A percentile compares a stretch with the other conserved stretches of the same genome.
Conservation (phyloP, 139 green algal genomes). For the Parachlorella kessleri region DNA sequence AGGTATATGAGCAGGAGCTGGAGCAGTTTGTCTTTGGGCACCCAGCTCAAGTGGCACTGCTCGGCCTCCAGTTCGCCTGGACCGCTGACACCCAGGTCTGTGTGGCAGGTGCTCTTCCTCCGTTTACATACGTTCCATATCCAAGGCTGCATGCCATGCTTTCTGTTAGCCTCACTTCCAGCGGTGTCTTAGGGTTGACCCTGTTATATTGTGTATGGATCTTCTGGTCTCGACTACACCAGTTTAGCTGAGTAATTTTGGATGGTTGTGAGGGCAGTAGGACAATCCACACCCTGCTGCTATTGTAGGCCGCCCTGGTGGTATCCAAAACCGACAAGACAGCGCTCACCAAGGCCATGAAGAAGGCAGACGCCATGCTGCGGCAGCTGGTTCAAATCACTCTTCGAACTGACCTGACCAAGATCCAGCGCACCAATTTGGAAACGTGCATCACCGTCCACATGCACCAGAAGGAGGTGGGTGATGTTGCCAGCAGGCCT, state of each 20-base stretch:
- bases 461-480: constrained; percentile 97
- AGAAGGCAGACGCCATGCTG: constrained; percentile 80
- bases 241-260: too few species aligned
- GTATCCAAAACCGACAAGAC: constrained; percentile 85
- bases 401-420: constrained; percentile 74
- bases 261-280: too few species aligned
- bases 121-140: not conserved
- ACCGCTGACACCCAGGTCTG: constrained; percentile 87
- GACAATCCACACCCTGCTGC: too few species aligned
- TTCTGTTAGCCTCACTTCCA: too few species aligned
- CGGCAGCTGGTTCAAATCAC: constrained; percentile 89
- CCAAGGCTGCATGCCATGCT: too few species aligned
- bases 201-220: too few species aligned
- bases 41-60: constrained; percentile 85
- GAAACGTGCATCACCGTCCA: constrained; percentile 98
- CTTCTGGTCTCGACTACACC: too few species aligned
- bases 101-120: not conserved
- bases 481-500: too few species aligned
- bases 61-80: constrained; percentile 97
- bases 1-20: constrained; percentile 85
- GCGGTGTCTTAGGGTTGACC: too few species aligned
- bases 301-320: constrained; percentile 11
- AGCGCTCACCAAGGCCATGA: constrained; percentile 85
- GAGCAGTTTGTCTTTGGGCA: constrained; percentile 90
- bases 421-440: constrained; percentile 89